Evolutionary conservation across 495 filamentous ascomycete species (phyloP), one percentile per base, ranked within the genome.

Genomic region (Penicillium daleae): DNA sequence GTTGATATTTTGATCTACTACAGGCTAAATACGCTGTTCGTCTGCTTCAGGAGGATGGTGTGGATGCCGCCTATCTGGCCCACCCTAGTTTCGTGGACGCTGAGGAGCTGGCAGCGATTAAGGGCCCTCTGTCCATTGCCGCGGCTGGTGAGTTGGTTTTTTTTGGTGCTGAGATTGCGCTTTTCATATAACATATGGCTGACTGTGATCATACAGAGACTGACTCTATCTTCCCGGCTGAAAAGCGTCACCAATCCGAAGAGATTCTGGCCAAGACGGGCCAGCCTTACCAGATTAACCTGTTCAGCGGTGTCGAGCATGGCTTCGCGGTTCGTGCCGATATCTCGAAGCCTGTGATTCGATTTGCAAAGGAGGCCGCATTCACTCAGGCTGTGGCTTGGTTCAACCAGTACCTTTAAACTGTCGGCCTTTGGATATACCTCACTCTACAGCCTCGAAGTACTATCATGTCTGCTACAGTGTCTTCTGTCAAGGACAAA

Each of bases 301-400:
- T 94, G 39, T 93, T 83, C 76, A 83, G 85, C 6, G 85, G 85
- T 35, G 88, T 93, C 35, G 71, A 72, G 50, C 92, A 95, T 70
- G 92, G 92, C 1, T 96, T 93, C 63, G 77, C 89, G 4, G 87
- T 92, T 6, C 80, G 89, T 21, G 74, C 79, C 33, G 88, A 93
- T 67, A 55, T 82, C 5, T 75, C 60, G 44, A 78, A 86, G 55
- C 84, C 82, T 61, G 40, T 69, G 19, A 66, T 82, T 67, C 87
- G 83, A 71, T 92, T 82, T 61, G 87, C 89, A 31, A 92, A 91
- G 78, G 90, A 93, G 76, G 78, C 87, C 71, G 90, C 90, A 6
- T 93, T 93, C 62, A 59, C 81, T 37, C 90, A 93, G 77, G 90
- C 90, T 24, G 81, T 91, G 39, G 67, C 75, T 39, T 95, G 90